Evolutionary conservation across 2,329 filamentous ascomycete genomes (phyloP), one percentile per base, ranked within the genome.

Genomic region (Penicillium verrucosum): DNA sequence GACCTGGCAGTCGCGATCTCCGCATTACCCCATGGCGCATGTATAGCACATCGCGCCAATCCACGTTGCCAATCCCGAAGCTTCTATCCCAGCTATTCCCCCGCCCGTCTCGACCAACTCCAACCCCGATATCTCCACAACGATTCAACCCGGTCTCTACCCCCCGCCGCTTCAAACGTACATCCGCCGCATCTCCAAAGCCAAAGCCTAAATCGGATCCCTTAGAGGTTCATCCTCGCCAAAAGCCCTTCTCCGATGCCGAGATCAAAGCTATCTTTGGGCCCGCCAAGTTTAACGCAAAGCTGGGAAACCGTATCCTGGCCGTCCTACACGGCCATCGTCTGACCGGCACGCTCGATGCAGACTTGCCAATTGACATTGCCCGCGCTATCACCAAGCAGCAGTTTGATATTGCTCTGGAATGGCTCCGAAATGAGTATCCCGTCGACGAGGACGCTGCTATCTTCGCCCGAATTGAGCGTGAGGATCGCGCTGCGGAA

Each of bases 401-500:
- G 21, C 68, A 72, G 34, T 65, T 77, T 10, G 68, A 73, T 37
- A 65, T 61, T 14, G 75, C 72, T 2, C 60, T 80, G 37, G 55
- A 70, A 41, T 80, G 76, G 72, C 67, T 80, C 6, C 75, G 78
- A 16, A 56, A 59, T 21, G 70, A 73, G 14, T 73, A 77, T 30
- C 76, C 77, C 0, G 54, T 80, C 12, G 78, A 80, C 25, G 78
- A 80, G 60, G 78, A 80, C 61, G 76, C 75, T 7, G 78, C 78
- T 3, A 79, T 80, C n/a, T 47, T 80, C 18, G 70, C 70, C 14
- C 73, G 78, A 2, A 74, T 80, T 30, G 73, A 75, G 59, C 63
- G 70, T 29, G 72, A 78, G 60, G 71, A 75, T 43, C 64, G 57
- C 18, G 69, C 76, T 51, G 68, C 73, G 37, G 72, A 77, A 56